phyloP scores from a whole-genome alignment of 2,329 filamentous ascomycete species.

The Beauveria sp. region DNA sequence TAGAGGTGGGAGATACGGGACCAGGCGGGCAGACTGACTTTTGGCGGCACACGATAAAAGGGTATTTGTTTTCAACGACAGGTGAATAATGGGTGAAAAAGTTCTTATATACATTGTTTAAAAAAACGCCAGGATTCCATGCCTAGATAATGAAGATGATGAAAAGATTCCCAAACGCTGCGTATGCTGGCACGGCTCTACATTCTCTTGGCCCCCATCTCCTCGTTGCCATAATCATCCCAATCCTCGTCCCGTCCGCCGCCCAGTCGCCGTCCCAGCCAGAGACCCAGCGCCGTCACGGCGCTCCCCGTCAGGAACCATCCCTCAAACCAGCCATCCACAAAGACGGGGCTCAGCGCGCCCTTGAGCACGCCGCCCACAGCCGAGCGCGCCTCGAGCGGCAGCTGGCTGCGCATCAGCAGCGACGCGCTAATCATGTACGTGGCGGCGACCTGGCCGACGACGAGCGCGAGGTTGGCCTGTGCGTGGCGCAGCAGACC shows the following conservation, averaged over 20 bases:
- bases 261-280: slow-evolving; percentile 57
- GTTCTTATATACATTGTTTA: neutral
- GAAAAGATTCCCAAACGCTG: slow-evolving; percentile 2
- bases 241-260: slow-evolving; percentile 44
- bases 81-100: neutral
- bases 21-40: neutral
- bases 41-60: too few species aligned
- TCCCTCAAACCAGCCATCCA: slow-evolving; percentile 75
- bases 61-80: slow-evolving; percentile 5
- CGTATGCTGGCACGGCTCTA: slow-evolving; percentile 13
- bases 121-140: neutral
- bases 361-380: slow-evolving; percentile 72
- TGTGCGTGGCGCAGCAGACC: slow-evolving; percentile 64
- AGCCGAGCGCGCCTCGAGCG: slow-evolving; percentile 66
- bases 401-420: slow-evolving; percentile 70
- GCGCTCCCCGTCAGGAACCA: slow-evolving; percentile 70
- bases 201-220: slow-evolving; percentile 62
- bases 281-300: slow-evolving; percentile 63
- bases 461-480: slow-evolving; percentile 69
- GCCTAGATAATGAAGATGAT: slow-evolving; percentile 12
- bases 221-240: slow-evolving; percentile 55
- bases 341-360: slow-evolving; percentile 54
- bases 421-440: slow-evolving; percentile 79
- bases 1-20: too few species aligned
- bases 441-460: slow-evolving; percentile 73